Conservation (phyloP, 1,139 yeast species). For the Kodamaea derodonti region DNA sequence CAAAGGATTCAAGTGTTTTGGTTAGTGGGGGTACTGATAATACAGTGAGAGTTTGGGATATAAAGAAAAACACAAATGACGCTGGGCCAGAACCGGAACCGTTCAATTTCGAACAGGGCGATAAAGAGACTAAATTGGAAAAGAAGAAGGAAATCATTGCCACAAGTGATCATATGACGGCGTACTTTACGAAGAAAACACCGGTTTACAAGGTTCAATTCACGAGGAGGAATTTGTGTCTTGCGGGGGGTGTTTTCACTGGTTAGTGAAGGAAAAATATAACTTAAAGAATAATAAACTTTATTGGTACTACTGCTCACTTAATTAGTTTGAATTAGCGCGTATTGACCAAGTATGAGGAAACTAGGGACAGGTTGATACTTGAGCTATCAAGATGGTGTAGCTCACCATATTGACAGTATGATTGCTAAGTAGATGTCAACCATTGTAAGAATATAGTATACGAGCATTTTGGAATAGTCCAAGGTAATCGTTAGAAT, state of each 20-base stretch:
- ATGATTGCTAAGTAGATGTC: no score
- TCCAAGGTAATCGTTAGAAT: no score
- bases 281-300: slow-evolving; percentile 47
- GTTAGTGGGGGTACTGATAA: slow-evolving; percentile 94
- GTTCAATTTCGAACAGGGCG: slow-evolving; percentile 33
- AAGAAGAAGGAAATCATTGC: slow-evolving; percentile 71
- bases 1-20: slow-evolving; percentile 82
- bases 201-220: slow-evolving; percentile 92
- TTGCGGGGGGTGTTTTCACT: slow-evolving; percentile 85
- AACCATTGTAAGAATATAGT: no score
- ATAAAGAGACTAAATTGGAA: slow-evolving; percentile 10
- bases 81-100: slow-evolving; percentile 81
- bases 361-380: no score
- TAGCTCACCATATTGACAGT: no score
- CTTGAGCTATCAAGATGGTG: no score
- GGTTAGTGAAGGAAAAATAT: slow-evolving; percentile 7
- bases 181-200: slow-evolving; percentile 88
- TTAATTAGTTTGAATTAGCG: no score
- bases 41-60: slow-evolving; percentile 94
- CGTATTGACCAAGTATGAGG: no score
- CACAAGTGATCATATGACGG: slow-evolving; percentile 87
- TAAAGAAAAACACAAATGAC: slow-evolving; percentile 77
- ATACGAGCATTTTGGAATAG: no score
- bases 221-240: slow-evolving; percentile 83
- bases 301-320: no score